These are phyloP conservation scores for Beauveria scarabaeidicola DNA, from an alignment of 2,329 filamentous ascomycete species.

Conservation along the genomic window DNA sequence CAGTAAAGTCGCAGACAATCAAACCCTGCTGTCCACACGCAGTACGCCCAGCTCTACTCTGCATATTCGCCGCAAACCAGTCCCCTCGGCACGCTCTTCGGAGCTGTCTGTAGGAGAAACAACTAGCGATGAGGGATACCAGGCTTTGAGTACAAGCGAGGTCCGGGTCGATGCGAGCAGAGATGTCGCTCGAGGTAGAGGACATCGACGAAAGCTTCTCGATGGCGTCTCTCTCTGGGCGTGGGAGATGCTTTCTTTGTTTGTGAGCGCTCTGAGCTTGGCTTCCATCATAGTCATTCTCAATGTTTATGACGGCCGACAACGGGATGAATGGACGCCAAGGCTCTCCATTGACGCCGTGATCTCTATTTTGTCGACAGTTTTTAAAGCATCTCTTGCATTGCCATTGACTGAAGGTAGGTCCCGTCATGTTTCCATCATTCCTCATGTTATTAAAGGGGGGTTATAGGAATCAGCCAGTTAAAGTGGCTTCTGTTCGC, in stretches of 20 bases:
- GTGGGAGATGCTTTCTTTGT: constrained; percentile 1
- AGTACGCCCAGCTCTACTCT: background rate
- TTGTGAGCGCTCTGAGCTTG: background rate
- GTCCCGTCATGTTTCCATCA: background rate
- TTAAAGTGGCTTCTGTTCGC: constrained; percentile 1
- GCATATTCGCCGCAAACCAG: background rate
- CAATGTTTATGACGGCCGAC: background rate
- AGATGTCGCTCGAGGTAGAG: background rate
- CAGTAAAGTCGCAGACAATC: background rate
- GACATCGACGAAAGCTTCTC: background rate
- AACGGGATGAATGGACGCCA: background rate
- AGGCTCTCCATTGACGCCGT: constrained; percentile 2
- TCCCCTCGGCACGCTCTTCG: background rate
- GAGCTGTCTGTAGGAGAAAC: background rate
- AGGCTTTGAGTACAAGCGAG: background rate
- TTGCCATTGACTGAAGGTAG: background rate
- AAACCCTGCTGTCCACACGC: background rate
- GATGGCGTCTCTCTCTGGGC: background rate
- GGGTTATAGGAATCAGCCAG: background rate
- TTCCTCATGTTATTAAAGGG: background rate
- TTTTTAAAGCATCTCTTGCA: constrained; percentile 3
- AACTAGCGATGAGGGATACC: background rate
- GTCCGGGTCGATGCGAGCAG: background rate
- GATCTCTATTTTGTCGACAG: background rate
- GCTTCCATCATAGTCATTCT: background rate